Base-by-base conservation (phyloP, 2,329 filamentous ascomycete genomes). In the Pseudopyricularia javanii region DNA sequence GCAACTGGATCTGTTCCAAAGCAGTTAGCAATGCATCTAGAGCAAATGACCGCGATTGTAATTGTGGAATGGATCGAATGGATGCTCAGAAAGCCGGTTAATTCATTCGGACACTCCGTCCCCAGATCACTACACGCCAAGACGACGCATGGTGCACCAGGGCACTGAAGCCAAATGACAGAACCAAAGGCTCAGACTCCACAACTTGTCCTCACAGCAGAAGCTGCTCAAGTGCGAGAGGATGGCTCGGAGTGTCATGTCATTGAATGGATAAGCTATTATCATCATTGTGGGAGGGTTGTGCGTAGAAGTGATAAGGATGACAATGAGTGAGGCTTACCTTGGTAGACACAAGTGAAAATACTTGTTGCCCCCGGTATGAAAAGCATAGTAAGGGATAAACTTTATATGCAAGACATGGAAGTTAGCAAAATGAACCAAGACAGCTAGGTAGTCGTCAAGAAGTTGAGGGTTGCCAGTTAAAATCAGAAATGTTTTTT, bases 181-280 rank as follows among this genome's bases (percentile, higher is more conserved):
- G 68, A 66, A 59, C 56, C 54, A 62, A 59, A 63, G 61, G 66
- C 65, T 71, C 65, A 45, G 80, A 86, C 85, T 87, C 80, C 83
- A 88, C 85, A 83, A 87, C 85, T 76, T 65, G 69, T 88, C 84
- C 74, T 88, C 69, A 72, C 75, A 69, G 63, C 63, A 67, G 61
- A 59, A 62, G 61, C 62, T 67, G 64, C 80, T 88, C 72, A 66
- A 79, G 83, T 86, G 80, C 68, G 83, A 79, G 76, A 88, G 85
- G 72, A 79, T 81, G 78, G 79, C 82, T 85, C 74, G 83, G 83
- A 73, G 66, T 71, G 70, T 68, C 76, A 75, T 67, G 74, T 85
- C 76, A 80, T 83, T 78, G 82, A 86, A 86, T 86, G 82, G 82
- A 86, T 85, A 83, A 81, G 81, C 82, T 82, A 66, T 75, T 74